Base-by-base conservation (phyloP, 2,329 filamentous ascomycete genomes). In the Cladosporium austrohemisphaericum region DNA sequence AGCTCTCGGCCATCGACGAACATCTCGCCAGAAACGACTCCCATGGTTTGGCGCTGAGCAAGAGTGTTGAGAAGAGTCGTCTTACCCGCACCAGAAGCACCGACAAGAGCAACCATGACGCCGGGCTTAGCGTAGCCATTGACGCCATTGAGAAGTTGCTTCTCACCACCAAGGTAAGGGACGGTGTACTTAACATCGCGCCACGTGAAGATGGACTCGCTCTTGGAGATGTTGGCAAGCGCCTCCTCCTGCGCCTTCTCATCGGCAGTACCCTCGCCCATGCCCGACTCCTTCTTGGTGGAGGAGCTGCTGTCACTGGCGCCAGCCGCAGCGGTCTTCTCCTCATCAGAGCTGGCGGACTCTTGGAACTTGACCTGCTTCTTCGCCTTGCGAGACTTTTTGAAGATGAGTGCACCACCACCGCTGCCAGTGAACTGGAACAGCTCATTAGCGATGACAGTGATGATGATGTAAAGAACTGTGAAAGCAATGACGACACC, bases 81-180 rank as follows among this genome's bases (percentile, higher is more conserved):
- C 69, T 94, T 94, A 10, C 88, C 89, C 7, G 89, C 88, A 35
- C 86, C 87, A 3, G 81, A 88, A 1, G 85, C 86, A 47, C 89
- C 89, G 75, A 93, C 88, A 1, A 94, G 72, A 0, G 88, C 88
- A 35, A 88, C 82, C 78, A 94, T 83, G 14, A 85, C 69, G 14
- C 88, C 88, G 1, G 88, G 88, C 60, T 89, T 90, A 1, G 83
- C 87, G 57, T 87, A 92, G 1, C 88, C 88, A 50, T 76, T 84
- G 52, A 93, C 80, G 4, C 81, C 76, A 60, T 87, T 84, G 40
- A 88, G 71, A 1, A 88, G 72, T 62, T 81, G 77, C 29, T 79
- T 76, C 44, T 80, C 75, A 37, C 81, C 81, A 5, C 78, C 78
- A 33, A 81, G 73, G 53, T 84, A 85, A 1, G 84, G 84, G 1